Evolutionary conservation across 805 yeast species (phyloP).

Genomic region (Wickerhamiella shivajii): DNA sequence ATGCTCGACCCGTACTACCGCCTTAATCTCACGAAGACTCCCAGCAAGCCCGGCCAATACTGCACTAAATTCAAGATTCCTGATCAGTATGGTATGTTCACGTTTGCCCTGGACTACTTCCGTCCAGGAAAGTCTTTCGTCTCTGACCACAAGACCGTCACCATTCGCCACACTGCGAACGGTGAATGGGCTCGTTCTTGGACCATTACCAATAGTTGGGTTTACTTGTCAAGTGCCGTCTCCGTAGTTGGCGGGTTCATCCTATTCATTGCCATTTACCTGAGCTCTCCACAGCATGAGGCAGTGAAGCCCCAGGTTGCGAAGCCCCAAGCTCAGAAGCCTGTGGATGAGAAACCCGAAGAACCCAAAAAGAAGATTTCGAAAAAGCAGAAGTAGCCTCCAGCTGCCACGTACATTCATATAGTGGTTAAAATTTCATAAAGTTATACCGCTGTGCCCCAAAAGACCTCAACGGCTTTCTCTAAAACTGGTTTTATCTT

Average conservation of each 20-base stretch:
- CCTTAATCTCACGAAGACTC: slow-evolving; percentile 37
- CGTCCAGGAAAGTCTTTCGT: slow-evolving; percentile 63
- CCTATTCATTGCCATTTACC: slow-evolving; percentile 52
- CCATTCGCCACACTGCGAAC: slow-evolving; percentile 88
- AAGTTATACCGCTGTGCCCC: no score
- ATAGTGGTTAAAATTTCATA: no score
- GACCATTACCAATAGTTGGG: slow-evolving; percentile 89
- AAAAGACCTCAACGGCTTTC: no score
- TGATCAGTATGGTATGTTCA: slow-evolving; percentile 94
- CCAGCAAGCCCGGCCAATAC: slow-evolving; percentile 30
- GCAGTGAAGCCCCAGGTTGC: no score
- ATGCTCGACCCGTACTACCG: slow-evolving; percentile 95
- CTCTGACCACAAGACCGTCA: slow-evolving; percentile 49
- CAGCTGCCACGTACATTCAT: no score
- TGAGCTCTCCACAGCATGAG: no score
- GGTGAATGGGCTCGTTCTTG: slow-evolving; percentile 89
- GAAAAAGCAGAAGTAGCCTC: no score
- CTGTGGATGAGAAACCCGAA: no score
- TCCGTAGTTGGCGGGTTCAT: slow-evolving; percentile 68
- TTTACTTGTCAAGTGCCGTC: slow-evolving; percentile 58
- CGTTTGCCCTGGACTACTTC: slow-evolving; percentile 63
- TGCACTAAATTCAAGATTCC: slow-evolving; percentile 54
- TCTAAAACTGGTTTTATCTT: no score
- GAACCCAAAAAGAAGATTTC: no score
- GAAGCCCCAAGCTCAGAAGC: no score